Percentiles rank a stretch among this genome's conserved stretches.
Conservation (phyloP, 192 early-diverging fungal genomes). For the Rhizophagus sp. region DNA sequence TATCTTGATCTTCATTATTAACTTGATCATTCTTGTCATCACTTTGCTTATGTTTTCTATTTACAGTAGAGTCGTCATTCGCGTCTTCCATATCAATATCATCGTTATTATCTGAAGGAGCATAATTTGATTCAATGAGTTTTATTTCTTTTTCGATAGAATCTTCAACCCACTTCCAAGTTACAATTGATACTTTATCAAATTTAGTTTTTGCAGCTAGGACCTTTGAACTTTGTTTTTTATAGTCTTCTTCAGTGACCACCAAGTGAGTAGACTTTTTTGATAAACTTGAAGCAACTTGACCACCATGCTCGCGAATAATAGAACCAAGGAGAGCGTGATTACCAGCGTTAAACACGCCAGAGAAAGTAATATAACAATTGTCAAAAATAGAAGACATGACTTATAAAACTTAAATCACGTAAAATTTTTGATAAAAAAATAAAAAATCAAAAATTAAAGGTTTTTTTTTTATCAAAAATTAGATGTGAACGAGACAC, state of each 20-base stretch:
- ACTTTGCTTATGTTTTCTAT: neutral
- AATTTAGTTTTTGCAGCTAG: conserved; percentile 19
- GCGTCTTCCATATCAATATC: neutral
- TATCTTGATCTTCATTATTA: neutral
- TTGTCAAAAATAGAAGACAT: conserved; percentile 15
- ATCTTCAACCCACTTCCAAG: conserved; percentile 40
- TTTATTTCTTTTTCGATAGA: conserved; percentile 30
- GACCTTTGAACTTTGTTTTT: conserved; percentile 34
- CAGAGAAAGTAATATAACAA: conserved; percentile 21
- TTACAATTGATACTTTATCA: conserved; percentile 31
- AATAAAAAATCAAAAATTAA: no score
- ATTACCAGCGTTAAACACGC: neutral
- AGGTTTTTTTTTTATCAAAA: no score
- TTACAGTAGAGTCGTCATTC: neutral
- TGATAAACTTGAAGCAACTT: conserved; percentile 24
- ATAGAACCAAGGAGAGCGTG: neutral
- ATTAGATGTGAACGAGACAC: no score
- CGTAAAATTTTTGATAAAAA: no score
- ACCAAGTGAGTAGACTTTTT: conserved; percentile 43
- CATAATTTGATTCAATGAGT: conserved; percentile 31
- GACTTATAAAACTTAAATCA: no score
- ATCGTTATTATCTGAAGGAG: neutral
- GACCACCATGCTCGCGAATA: conserved; percentile 21
- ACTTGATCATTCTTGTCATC: neutral
- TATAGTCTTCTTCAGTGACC: conserved; percentile 34